Conservation (phyloP, 805 yeast species). For the Starmerella floricola region DNA sequence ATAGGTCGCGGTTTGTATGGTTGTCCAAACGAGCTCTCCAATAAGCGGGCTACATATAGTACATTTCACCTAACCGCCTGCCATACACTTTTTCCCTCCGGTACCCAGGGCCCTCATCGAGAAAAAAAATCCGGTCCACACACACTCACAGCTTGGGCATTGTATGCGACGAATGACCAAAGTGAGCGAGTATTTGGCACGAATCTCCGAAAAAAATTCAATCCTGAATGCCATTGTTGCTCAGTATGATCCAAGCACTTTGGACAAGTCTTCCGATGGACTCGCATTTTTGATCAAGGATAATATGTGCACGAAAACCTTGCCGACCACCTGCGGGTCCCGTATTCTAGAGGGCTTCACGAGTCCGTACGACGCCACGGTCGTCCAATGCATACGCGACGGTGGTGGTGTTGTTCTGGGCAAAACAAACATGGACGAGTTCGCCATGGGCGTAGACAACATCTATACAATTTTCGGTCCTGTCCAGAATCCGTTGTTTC, state of each 20-base stretch:
- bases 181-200: conserved; percentile 2
- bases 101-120: no score
- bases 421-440: conserved; percentile 87
- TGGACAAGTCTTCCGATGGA: conserved; percentile 4
- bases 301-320: conserved; percentile 54
- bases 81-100: no score
- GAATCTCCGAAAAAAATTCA: conserved; percentile 9
- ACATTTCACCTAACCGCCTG: no score
- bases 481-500: conserved; percentile 34
- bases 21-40: no score
- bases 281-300: conserved; percentile 53
- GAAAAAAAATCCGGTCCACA: not conserved
- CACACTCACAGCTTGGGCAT: not conserved
- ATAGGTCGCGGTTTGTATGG: no score
- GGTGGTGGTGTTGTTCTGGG: conserved; percentile 48
- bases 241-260: conserved; percentile 14
- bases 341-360: conserved; percentile 42
- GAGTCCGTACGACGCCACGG: conserved; percentile 78
- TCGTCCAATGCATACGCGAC: conserved; percentile 39
- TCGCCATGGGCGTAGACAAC: conserved; percentile 76
- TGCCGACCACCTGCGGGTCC: conserved; percentile 74
- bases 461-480: conserved; percentile 28
- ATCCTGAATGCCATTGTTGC: conserved; percentile 27
- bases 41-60: no score
- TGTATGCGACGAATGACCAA: conserved; percentile 6